Evolutionary conservation across 768 basidiomycete genomes (phyloP), one percentile per base, ranked within the genome.

Genomic region (Rhodotorula taiwanensis): DNA sequence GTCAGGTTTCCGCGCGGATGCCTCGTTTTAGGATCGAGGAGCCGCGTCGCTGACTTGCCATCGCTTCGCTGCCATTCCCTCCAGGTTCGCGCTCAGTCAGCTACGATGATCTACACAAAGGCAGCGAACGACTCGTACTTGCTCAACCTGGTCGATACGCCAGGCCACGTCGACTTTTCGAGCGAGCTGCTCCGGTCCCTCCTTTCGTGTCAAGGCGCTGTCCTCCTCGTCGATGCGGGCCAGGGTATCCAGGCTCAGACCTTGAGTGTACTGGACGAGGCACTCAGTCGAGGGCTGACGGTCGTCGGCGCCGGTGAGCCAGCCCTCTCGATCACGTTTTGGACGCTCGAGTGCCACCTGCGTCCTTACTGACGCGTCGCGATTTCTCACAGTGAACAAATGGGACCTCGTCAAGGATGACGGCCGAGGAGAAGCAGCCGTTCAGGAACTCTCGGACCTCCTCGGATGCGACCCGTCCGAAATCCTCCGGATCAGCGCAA

Each of bases 111-210:
- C 50, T 81, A 91, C 74, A 15, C 27, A 80, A 43, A 31, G 23
- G 0, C 31, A 6, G n/a, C 31, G 30, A 82, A 81, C 14, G 77
- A 79, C 34, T 79, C 76, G 13, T 86, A 88, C 73, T 79, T 99
- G 61, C 80, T 99, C 63, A 98, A 98, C 76, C 79, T 98, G 31
- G 91, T 99, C 71, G 95, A 99, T 76, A 99, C 95, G 0, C 94
- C 94, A 50, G 89, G 95, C 3, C 95, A 99, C 77, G 95, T 97
- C 42, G 95, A 99, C 78, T 99, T 99, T 76, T 83, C 89, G 61
- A 95, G 91, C 85, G 94, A 98, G 76, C 90, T 99, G 39, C 87
- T 90, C 21, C 83, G 95, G 52, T 91, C 89, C 31, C 77, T 98
- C 44, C 86, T 90, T 6, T 91, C 94, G 36, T 95, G 88, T 69